phyloP scores from a whole-genome alignment of 2,329 filamentous ascomycete genomes.

The Cercospora berteroae region DNA sequence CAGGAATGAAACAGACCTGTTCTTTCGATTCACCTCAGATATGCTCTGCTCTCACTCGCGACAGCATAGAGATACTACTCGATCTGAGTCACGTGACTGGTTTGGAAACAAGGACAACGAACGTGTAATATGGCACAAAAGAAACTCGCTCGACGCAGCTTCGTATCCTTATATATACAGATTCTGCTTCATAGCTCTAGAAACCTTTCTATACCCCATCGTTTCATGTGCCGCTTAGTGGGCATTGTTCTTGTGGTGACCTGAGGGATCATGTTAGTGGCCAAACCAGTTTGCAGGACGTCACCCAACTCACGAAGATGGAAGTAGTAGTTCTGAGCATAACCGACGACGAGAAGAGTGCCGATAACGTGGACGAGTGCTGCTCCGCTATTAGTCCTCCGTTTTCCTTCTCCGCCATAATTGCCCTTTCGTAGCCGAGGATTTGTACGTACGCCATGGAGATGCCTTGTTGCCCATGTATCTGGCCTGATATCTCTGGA shows the following conservation, averaged over 20 bases:
- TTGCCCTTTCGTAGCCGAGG: not conserved
- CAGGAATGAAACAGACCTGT: not conserved
- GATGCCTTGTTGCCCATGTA: conserved; percentile 96
- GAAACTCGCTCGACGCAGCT: conserved; percentile 19
- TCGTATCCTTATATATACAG: conserved; percentile 27
- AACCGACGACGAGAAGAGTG: conserved; percentile 76
- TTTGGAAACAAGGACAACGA: not conserved
- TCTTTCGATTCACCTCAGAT: not conserved
- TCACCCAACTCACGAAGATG: conserved; percentile 76
- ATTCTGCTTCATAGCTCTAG: conserved; percentile 12
- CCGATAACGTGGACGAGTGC: conserved; percentile 85
- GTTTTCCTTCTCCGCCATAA: not conserved
- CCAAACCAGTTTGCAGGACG: not conserved
- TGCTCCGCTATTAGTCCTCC: conserved; percentile 43
- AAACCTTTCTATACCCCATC: conserved; percentile 10
- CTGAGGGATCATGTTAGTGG: conserved; percentile 49
- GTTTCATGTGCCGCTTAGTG: conserved; percentile 60
- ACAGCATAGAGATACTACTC: not conserved
- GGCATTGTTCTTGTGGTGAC: conserved; percentile 99
- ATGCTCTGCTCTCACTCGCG: not conserved
- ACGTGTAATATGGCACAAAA: not conserved
- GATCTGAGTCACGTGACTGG: not conserved
- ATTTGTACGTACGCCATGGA: conserved; percentile 70
- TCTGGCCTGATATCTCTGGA: conserved; percentile 78
- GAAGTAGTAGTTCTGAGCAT: conserved; percentile 99